Evolutionary conservation across 768 basidiomycete species (phyloP).

Genomic region (Dioszegia hungarica): DNA sequence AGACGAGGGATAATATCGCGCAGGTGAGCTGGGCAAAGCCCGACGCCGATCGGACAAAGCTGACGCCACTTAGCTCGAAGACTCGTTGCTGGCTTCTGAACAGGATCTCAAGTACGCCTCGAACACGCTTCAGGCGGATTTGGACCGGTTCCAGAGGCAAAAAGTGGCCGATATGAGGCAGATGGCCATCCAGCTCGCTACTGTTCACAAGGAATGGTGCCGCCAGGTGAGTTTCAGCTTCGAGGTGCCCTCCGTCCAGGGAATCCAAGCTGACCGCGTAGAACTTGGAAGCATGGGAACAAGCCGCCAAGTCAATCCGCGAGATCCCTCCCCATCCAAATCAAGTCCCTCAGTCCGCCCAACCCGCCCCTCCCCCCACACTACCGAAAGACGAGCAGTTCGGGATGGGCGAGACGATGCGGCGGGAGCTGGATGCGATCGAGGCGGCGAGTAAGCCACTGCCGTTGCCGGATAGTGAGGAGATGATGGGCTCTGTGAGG

Average conservation of each 20-base stretch:
- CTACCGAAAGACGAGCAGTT: slow-evolving; percentile 1
- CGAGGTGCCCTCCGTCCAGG: not conserved
- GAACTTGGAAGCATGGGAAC: slow-evolving; percentile 98
- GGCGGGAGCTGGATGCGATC: slow-evolving; percentile 34
- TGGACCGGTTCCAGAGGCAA: slow-evolving; percentile 97
- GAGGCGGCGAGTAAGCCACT: slow-evolving; percentile 41
- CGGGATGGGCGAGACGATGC: slow-evolving; percentile 13
- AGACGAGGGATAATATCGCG: slow-evolving; percentile 90
- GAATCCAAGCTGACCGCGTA: slow-evolving; percentile 45
- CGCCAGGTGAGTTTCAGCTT: slow-evolving; percentile 64
- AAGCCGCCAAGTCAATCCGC: slow-evolving; percentile 83
- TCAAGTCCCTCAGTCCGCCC: slow-evolving; percentile 44
- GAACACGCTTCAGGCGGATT: slow-evolving; percentile 91
- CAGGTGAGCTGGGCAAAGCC: slow-evolving; percentile 73
- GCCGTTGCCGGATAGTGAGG: slow-evolving; percentile 29
- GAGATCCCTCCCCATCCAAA: slow-evolving; percentile 90
- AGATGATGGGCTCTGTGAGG: not conserved
- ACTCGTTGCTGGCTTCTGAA: slow-evolving; percentile 83
- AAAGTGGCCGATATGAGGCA: slow-evolving; percentile 94
- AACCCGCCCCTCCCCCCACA: slow-evolving; percentile 15
- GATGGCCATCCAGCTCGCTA: slow-evolving; percentile 85
- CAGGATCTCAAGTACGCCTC: slow-evolving; percentile 95
- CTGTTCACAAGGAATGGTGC: slow-evolving; percentile 92
- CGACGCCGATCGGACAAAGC: too few relatives aligned
- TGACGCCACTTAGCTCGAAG: slow-evolving; percentile 97